Base-by-base conservation (phyloP, 371 early-diverging fungal genomes). In the Mucor irregularis region DNA sequence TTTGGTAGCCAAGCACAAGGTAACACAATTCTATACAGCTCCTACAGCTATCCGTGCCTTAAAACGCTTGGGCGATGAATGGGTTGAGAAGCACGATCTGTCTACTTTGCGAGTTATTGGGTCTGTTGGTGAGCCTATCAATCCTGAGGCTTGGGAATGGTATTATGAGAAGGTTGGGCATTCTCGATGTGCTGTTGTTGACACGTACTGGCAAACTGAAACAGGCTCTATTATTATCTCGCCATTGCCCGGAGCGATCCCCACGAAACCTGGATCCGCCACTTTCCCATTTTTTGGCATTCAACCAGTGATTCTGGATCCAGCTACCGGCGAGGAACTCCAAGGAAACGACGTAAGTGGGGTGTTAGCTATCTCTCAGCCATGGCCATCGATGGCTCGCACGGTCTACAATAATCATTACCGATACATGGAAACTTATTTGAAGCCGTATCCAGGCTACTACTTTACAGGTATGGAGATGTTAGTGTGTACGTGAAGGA, bases 61-160 rank as follows among this genome's bases (percentile, higher is more conserved):
- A 42, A 86, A 92, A 48, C 85, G 93, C 22, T 67, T 90, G 22
- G 95, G 97, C 29, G 90, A 97, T 63, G 74, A 87, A 25, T 83
- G 83, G 81, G 84, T 94, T 31, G 76, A 87, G 53, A 79, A 82
- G 10, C 84, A 87, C 62, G 85, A 90, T 46, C 76, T 97, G 39
- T 82, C 86, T 19, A 78, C 89, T 4, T 81, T 99, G 30, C 84
- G 96, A 39, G 87, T 96, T 14, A 85, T 99, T 35, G 99, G 96
- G 16, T 90, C 93, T 42, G 99, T 99, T 7, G 99, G 99, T 31
- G 99, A 99, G 76, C 99, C 99, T 39, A 97, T 99, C 74, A 95
- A 98, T 71, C 92, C 94, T 22, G 95, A 97, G 58, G 97, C 99
- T n/a, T 98, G 98, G 95, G 69, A 86, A 43, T 99, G 99, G 99